Percentiles rank a stretch among this genome's conserved stretches.
These are phyloP conservation scores for Trametes cinnabarina DNA, from an alignment of 768 basidiomycete species.

Conservation along the genomic window DNA sequence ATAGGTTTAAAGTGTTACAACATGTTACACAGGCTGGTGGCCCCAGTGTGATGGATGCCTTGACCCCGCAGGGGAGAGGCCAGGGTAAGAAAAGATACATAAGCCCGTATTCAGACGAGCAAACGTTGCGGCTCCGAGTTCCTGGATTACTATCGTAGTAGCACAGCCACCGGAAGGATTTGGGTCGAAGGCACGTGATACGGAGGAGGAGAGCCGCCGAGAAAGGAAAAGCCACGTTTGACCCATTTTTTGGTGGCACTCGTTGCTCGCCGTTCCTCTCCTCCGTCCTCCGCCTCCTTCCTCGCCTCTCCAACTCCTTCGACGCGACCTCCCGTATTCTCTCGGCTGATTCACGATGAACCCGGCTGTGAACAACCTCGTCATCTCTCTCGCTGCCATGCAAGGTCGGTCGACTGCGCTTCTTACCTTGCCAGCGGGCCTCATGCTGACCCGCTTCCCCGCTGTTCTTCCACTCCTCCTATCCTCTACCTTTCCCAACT, in stretches of 20 bases:
- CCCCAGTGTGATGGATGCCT: no score
- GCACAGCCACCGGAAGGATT: no score
- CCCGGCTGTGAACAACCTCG: slow-evolving; percentile 74
- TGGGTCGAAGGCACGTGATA: not conserved
- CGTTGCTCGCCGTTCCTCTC: not conserved
- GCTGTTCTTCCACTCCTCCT: not conserved
- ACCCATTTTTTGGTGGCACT: slow-evolving; percentile 15
- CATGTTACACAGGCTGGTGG: no score
- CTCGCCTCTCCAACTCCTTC: not conserved
- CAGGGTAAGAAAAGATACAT: no score
- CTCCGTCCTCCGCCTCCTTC: not conserved
- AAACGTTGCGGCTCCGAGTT: no score
- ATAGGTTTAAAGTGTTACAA: no score
- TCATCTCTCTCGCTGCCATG: slow-evolving; percentile 92
- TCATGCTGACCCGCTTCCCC: slow-evolving; percentile 1
- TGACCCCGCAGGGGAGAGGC: no score
- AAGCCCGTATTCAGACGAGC: no score
- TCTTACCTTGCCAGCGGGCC: not conserved
- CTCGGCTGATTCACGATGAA: slow-evolving; percentile 49
- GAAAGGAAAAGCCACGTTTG: slow-evolving; percentile 14
- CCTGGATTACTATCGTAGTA: no score
- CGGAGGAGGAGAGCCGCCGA: not conserved
- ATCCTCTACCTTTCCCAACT: not conserved
- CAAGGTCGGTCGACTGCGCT: slow-evolving; percentile 51
- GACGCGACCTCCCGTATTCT: not conserved